phyloP scores from a whole-genome alignment of 768 basidiomycete genomes.

The Lentinus tigrinus region DNA sequence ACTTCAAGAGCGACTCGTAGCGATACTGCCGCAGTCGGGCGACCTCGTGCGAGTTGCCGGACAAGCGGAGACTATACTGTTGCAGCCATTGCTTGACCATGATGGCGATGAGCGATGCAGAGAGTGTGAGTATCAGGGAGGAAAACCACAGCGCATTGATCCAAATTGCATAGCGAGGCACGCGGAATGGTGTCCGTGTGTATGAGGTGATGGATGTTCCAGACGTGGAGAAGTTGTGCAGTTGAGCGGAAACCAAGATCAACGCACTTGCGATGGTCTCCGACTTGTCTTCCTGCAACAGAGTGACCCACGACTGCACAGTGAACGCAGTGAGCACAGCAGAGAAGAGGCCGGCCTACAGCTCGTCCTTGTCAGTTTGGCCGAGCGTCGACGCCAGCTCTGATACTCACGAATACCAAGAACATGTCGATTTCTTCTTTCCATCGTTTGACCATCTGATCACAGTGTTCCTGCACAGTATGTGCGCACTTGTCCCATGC shows the following conservation, averaged over 20 bases:
- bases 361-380: too few relatives aligned
- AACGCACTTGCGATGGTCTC: background rate
- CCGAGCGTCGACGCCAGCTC: background rate
- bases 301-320: constrained; percentile 13
- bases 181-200: background rate
- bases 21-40: constrained; percentile 25
- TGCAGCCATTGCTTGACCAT: constrained; percentile 29
- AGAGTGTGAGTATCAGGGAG: constrained; percentile 25
- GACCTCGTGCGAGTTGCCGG: constrained; percentile 21
- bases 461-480: constrained; percentile 6
- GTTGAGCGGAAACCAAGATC: constrained; percentile 3
- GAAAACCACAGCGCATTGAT: constrained; percentile 27
- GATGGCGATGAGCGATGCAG: constrained; percentile 23
- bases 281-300: constrained; percentile 8
- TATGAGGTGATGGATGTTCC: background rate
- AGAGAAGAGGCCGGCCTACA: constrained; percentile 27
- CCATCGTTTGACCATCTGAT: constrained; percentile 6
- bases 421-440: constrained; percentile 18
- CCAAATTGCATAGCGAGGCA: constrained; percentile 3
- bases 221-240: background rate
- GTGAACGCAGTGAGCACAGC: constrained; percentile 25
- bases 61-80: constrained; percentile 17
- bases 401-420: constrained; percentile 15
- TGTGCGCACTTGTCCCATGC: constrained; percentile 12
- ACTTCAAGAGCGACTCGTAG: constrained; percentile 19